Evolutionary conservation across 1,284 basidiomycete genomes (phyloP).

Genomic region (Hypsizygus ulmarius): DNA sequence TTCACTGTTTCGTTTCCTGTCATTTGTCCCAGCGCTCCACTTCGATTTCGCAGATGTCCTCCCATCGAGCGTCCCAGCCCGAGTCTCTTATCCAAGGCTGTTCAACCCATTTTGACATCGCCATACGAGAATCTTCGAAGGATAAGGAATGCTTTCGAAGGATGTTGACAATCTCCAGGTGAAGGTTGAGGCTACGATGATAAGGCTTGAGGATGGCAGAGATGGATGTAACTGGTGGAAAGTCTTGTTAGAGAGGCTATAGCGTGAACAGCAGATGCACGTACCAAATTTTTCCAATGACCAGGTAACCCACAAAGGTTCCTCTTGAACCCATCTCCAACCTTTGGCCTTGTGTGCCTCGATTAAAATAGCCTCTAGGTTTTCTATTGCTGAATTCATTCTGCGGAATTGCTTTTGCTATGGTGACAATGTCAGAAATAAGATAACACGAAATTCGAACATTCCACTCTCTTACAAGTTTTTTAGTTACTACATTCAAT

Average conservation of each 20-base stretch:
- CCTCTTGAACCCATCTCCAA: slow-evolving; percentile 60
- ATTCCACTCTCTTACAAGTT: slow-evolving; percentile 50
- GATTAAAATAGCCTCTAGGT: slow-evolving; percentile 56
- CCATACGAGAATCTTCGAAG: slow-evolving; percentile 64
- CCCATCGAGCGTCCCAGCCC: slow-evolving; percentile 70
- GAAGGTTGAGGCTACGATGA: slow-evolving; percentile 60
- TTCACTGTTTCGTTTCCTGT: slow-evolving; percentile 6
- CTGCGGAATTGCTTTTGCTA: slow-evolving; percentile 69
- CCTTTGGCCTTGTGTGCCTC: slow-evolving; percentile 72
- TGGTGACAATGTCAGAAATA: background rate
- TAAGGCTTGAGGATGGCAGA: slow-evolving; percentile 60
- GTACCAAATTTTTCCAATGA: slow-evolving; percentile 72
- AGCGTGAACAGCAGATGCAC: slow-evolving; percentile 18
- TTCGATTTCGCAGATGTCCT: slow-evolving; percentile 70
- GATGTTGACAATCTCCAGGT: slow-evolving; percentile 53
- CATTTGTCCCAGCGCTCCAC: slow-evolving; percentile 63
- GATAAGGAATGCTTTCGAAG: slow-evolving; percentile 62
- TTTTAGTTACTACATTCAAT: slow-evolving; percentile 55
- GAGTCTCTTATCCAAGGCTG: slow-evolving; percentile 63
- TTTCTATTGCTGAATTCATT: slow-evolving; percentile 60
- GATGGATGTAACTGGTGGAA: slow-evolving; percentile 50
- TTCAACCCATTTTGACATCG: slow-evolving; percentile 60
- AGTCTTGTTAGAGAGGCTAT: slow-evolving; percentile 4
- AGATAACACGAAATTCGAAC: slow-evolving; percentile 3
- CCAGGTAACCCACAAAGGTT: slow-evolving; percentile 80